Conservation (phyloP, 805 yeast species). For the Saccharomycopsis capsularis region DNA sequence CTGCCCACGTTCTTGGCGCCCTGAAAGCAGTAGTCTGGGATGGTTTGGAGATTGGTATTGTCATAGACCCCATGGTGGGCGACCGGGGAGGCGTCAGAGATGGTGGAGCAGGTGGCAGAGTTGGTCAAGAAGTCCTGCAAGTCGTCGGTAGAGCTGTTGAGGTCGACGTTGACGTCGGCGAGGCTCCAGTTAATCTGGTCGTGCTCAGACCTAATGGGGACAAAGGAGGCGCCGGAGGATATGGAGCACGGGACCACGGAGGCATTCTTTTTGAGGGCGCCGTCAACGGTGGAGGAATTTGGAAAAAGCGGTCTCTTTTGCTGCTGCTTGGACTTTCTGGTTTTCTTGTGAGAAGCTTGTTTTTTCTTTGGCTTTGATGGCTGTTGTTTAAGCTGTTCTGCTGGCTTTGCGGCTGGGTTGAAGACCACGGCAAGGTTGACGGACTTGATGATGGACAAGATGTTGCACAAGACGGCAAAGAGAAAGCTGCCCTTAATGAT, state of each 20-base stretch:
- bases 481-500: constrained; percentile 7
- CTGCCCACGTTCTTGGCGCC: not conserved
- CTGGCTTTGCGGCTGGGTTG: not conserved
- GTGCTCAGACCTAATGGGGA: constrained; percentile 19
- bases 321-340: not conserved
- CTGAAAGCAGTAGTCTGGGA: constrained; percentile 12
- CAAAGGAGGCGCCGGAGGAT: constrained; percentile 17
- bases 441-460: constrained; percentile 4
- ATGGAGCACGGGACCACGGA: constrained; percentile 20
- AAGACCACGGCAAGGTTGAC: constrained; percentile 9
- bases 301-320: constrained; percentile 16
- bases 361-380: not conserved
- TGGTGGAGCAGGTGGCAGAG: constrained; percentile 11
- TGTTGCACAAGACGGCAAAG: constrained; percentile 3
- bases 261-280: constrained; percentile 1
- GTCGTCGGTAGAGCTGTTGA: constrained; percentile 1
- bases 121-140: constrained; percentile 6
- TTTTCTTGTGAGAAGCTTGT: not conserved
- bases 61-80: constrained; percentile 7
- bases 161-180: constrained; percentile 3
- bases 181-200: constrained; percentile 18
- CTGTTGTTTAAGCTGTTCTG: not conserved
- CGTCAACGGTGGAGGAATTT: constrained; percentile 7
- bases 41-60: constrained; percentile 10
- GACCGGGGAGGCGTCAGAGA: constrained; percentile 12